These are phyloP conservation scores for Jamesozyma lodderae DNA, from an alignment of 805 yeast genomes.

Conservation along the genomic window DNA sequence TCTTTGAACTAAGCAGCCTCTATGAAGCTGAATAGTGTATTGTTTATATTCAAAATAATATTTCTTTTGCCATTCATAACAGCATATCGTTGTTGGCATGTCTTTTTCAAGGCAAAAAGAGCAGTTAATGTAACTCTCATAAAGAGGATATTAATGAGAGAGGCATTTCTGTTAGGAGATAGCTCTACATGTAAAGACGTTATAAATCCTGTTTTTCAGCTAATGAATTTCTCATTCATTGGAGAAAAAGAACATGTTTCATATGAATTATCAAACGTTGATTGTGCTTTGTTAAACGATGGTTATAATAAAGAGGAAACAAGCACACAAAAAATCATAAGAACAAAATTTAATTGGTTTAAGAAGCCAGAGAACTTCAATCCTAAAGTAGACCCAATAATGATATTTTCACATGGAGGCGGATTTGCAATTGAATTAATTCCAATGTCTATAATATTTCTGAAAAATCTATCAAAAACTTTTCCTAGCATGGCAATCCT, in stretches of 20 bases:
- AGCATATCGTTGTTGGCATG: background rate
- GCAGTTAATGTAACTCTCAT: constrained; percentile 1
- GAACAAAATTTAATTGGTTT: constrained; percentile 7
- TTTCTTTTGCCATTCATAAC: constrained; percentile 5
- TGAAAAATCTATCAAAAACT: constrained; percentile 9
- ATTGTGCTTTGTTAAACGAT: background rate
- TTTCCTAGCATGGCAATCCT: constrained; percentile 13
- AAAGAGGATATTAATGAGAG: constrained; percentile 11
- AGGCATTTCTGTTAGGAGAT: constrained; percentile 11
- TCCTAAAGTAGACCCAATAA: constrained; percentile 11
- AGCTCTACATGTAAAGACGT: constrained; percentile 6
- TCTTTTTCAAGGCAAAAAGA: background rate
- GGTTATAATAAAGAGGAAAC: background rate
- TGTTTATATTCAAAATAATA: constrained; percentile 7
- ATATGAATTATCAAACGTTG: background rate
- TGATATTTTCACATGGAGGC: constrained; percentile 24
- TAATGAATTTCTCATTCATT: background rate
- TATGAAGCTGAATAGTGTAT: constrained; percentile 1
- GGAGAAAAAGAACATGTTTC: background rate
- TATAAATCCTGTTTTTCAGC: constrained; percentile 12
- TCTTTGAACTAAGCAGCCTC: background rate
- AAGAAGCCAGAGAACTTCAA: constrained; percentile 11
- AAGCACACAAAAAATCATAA: background rate
- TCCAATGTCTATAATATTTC: constrained; percentile 9
- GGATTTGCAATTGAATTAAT: constrained; percentile 18